A percentile compares a stretch with the other conserved stretches of the same genome.
Evolutionary conservation across 2,329 filamentous ascomycete species (phyloP).

Genomic region (Arthrobotrys musiformis): DNA sequence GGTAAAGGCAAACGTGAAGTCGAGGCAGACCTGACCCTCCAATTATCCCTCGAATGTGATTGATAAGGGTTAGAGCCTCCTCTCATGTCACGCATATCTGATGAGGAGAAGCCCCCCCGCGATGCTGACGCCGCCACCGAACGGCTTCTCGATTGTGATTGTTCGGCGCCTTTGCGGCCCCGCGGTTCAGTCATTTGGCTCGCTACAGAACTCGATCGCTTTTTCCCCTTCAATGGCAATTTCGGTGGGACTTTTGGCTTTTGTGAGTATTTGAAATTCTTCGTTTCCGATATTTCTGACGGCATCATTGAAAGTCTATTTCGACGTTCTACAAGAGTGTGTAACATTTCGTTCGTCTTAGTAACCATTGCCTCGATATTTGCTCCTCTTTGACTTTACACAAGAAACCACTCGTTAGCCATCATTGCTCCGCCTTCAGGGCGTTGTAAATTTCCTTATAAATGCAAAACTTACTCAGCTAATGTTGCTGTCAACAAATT

Average conservation of each 20-base stretch:
- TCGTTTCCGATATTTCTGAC: slow-evolving; percentile 15
- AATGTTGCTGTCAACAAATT: slow-evolving; percentile 48
- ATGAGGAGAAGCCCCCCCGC: slow-evolving; percentile 19
- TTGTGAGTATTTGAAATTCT: slow-evolving; percentile 4
- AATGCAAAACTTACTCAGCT: slow-evolving; percentile 35
- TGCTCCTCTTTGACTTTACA: slow-evolving; percentile 45
- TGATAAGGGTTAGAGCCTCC: slow-evolving; percentile 5
- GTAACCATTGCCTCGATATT: slow-evolving; percentile 53
- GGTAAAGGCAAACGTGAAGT: slow-evolving; percentile 38
- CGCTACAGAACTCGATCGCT: slow-evolving; percentile 27
- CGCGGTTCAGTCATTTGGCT: slow-evolving; percentile 11
- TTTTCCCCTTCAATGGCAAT: slow-evolving; percentile 3
- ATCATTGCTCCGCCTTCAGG: not conserved
- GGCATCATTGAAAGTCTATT: slow-evolving; percentile 49
- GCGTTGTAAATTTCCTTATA: not conserved
- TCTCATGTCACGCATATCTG: not conserved
- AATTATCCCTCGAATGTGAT: slow-evolving; percentile 10
- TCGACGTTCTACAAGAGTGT: slow-evolving; percentile 44
- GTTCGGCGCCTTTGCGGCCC: not conserved
- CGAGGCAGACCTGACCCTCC: slow-evolving; percentile 27
- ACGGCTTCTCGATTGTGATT: slow-evolving; percentile 29
- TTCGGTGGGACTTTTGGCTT: slow-evolving; percentile 1
- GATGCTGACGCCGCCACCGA: slow-evolving; percentile 40
- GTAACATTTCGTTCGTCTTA: slow-evolving; percentile 53
- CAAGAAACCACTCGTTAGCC: not conserved